Base-by-base conservation (phyloP, 1,284 basidiomycete species). In the Ceratobasidium sp. region DNA sequence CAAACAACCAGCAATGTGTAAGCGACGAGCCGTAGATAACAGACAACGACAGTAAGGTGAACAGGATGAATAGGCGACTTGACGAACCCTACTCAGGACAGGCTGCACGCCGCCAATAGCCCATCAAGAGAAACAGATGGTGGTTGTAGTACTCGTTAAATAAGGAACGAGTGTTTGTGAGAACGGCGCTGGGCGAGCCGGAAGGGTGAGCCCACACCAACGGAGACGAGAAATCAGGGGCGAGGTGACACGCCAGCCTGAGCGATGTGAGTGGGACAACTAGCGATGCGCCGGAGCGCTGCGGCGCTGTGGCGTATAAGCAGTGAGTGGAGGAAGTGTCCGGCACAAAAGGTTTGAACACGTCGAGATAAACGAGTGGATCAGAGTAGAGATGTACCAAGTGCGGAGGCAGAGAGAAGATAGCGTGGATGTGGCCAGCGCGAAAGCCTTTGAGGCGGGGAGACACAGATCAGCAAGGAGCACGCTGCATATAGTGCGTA, bases 351-450 rank as follows among this genome's bases (percentile, higher is more conserved):
- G 70, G 42, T 23, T 20, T 26, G 46, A 72, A 72, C 10, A 44
- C 20, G 39, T 72, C 70, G n/a, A 60, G 33, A 26, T 46, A 72
- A 33, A 61, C 70, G 13, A 72, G 56, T 13, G 70, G 70, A 23
- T 26, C 56, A 7, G 55, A 60, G 26, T 46, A 60, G 3, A 72
- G 39, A 15, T 46, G 44, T 26, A 44, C 3, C 2, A 72, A 42
- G 56, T 23, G 40, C 6, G 2, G 40, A 28, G 70, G 70, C 1
- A 72, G 56, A 1, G 56, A 13, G 39, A 72, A 72, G 20, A 72
- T 72, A 2, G 56, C n/a, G 20, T 26, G 70, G 26, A 61, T 56
- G 15, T 26, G 56, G 23, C 56, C 70, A 12, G 70, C 70, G 23
- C 70, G 56, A 26, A 44, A 61, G 9, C 70, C 70, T 72, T 12